phyloP scores from a whole-genome alignment of 352 stramenopile species.

The Phytophthora pini region DNA sequence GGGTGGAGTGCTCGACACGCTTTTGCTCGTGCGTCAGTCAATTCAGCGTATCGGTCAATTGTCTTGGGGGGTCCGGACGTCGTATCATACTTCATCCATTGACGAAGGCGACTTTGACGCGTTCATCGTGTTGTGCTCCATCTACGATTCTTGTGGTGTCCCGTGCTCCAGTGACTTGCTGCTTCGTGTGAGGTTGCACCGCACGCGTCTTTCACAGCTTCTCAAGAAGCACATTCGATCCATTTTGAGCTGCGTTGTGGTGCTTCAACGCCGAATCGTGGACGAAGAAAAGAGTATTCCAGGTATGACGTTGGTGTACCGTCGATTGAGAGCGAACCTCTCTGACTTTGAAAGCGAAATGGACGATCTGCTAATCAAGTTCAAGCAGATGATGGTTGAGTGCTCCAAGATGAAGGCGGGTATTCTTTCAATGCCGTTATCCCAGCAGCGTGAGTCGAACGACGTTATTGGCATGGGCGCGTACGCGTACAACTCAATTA shows the following conservation, averaged over 20 bases:
- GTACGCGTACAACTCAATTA: constrained; percentile 86
- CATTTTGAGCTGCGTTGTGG: constrained; percentile 72
- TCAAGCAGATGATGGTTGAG: constrained; percentile 81
- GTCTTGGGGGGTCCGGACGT: constrained; percentile 84
- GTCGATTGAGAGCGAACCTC: constrained; percentile 64
- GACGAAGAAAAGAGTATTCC: constrained; percentile 82
- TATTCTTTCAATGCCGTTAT: constrained; percentile 77
- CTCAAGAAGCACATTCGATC: constrained; percentile 79
- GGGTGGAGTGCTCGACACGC: constrained; percentile 73
- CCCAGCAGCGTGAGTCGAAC: constrained; percentile 75
- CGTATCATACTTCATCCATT: constrained; percentile 85
- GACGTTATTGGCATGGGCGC: constrained; percentile 71
- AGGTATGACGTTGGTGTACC: constrained; percentile 80
- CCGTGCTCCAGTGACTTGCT: constrained; percentile 73
- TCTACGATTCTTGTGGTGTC: constrained; percentile 75
- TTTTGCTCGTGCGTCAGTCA: constrained; percentile 85
- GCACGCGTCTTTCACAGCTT: constrained; percentile 67
- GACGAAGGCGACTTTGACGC: constrained; percentile 86
- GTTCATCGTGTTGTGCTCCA: constrained; percentile 88
- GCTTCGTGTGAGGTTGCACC: constrained; percentile 75
- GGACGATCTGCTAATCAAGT: constrained; percentile 66
- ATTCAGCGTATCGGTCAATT: constrained; percentile 85
- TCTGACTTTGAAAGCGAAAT: constrained; percentile 75
- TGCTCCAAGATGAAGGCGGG: constrained; percentile 84
- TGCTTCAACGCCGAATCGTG: constrained; percentile 79